These are phyloP conservation scores for Liriodendron chinense DNA, from an alignment of 164 flowering plant species.

Conservation along the genomic window DNA sequence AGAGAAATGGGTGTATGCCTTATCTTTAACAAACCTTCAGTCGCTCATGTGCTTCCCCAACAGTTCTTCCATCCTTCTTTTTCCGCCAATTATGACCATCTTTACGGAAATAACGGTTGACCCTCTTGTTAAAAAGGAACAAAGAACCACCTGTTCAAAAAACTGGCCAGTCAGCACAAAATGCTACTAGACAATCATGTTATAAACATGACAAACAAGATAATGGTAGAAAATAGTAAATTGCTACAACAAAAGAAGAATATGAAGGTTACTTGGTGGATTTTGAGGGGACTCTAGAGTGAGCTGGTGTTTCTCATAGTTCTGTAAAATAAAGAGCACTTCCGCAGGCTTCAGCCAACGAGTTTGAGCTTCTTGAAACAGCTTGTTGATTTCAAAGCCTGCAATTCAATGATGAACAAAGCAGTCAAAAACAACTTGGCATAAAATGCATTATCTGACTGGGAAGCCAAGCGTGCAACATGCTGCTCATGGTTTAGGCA, in stretches of 20 bases:
- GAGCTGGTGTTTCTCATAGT: conserved; percentile 47
- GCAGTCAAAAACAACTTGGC: not conserved
- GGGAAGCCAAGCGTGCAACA: not conserved
- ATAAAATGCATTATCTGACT: not conserved
- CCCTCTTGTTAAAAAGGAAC: conserved; percentile 86
- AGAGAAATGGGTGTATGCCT: no score
- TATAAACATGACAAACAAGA: not conserved
- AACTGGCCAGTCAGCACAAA: conserved; percentile 5
- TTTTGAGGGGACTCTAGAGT: conserved; percentile 47
- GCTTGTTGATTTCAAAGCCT: conserved; percentile 52
- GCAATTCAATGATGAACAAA: conserved; percentile 5
- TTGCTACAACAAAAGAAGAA: not conserved
- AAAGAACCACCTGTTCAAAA: conserved; percentile 79
- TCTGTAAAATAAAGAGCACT: conserved; percentile 63
- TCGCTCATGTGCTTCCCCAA: conserved; percentile 95
- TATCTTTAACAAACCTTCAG: conserved; percentile 60
- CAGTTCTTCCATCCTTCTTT: conserved; percentile 83
- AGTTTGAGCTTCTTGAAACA: conserved; percentile 54
- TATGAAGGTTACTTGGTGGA: conserved; percentile 50
- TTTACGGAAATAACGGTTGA: conserved; percentile 77
- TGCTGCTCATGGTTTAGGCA: not conserved
- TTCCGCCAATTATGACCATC: conserved; percentile 95
- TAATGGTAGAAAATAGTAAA: not conserved
- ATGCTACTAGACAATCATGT: no score
- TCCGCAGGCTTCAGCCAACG: conserved; percentile 92